Evolutionary conservation across 2,329 filamentous ascomycete genomes (phyloP).

Genomic region (Tolypocladium paradoxum): DNA sequence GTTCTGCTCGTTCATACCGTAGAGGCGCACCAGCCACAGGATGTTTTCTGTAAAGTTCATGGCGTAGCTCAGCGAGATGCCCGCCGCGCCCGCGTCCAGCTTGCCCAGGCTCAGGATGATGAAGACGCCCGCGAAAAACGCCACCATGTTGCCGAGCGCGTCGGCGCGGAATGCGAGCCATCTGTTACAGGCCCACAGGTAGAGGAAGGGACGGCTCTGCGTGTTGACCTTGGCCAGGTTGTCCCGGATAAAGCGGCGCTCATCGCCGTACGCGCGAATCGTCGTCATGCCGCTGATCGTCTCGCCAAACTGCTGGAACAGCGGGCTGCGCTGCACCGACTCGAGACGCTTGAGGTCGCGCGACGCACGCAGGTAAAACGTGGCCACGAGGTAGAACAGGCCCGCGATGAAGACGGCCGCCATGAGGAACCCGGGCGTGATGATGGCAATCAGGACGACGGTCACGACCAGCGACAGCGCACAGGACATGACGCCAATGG

Average conservation of each 20-base stretch:
- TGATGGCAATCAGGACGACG: constrained; percentile 71
- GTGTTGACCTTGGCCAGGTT: constrained; percentile 82
- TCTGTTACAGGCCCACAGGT: constrained; percentile 90
- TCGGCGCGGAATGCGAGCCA: constrained; percentile 94
- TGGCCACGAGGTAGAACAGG: constrained; percentile 72
- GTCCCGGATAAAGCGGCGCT: constrained; percentile 84
- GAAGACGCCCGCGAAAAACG: constrained; percentile 89
- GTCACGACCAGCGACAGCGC: constrained; percentile 66
- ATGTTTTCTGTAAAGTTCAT: constrained; percentile 97
- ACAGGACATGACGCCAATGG: constrained; percentile 63
- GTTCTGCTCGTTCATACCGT: constrained; percentile 93
- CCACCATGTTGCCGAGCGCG: constrained; percentile 77
- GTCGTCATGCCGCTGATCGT: constrained; percentile 91
- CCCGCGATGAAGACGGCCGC: constrained; percentile 75
- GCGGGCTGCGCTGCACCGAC: constrained; percentile 82
- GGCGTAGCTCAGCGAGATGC: constrained; percentile 89
- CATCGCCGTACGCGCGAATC: constrained; percentile 91
- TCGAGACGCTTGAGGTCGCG: constrained; percentile 91
- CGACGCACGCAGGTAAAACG: constrained; percentile 86
- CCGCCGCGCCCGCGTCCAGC: constrained; percentile 84
- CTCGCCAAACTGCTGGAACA: constrained; percentile 98
- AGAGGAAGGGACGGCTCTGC: constrained; percentile 89
- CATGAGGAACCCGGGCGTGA: constrained; percentile 85
- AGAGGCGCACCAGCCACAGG: constrained; percentile 88
- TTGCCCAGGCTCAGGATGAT: constrained; percentile 73